phyloP scores from a whole-genome alignment of 345 rosid genomes.

The Excoecaria cochinchinensis region DNA sequence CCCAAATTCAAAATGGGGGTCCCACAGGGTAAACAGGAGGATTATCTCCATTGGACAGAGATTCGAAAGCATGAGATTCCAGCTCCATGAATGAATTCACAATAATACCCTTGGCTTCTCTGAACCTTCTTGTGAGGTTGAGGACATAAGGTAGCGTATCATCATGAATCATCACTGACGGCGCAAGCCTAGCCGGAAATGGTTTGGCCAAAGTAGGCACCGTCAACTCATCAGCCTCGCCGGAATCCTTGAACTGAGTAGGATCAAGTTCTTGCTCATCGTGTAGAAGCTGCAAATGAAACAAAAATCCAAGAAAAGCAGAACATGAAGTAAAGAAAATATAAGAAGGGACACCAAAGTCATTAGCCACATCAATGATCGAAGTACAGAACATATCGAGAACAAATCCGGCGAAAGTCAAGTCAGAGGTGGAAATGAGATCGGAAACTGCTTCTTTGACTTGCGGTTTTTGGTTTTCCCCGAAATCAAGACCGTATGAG shows the following conservation, averaged over 20 bases:
- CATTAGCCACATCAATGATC: conserved; percentile 22
- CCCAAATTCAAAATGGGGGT: background rate
- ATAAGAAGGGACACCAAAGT: conserved; percentile 22
- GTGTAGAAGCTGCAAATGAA: conserved; percentile 1
- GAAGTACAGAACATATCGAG: conserved; percentile 21
- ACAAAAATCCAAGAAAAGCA: conserved; percentile 12
- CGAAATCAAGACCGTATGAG: background rate
- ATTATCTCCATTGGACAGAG: background rate
- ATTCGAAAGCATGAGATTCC: background rate
- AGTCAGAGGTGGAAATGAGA: background rate
- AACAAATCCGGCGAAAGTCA: conserved; percentile 12
- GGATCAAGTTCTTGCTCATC: conserved; percentile 5
- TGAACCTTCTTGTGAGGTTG: background rate
- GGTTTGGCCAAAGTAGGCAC: conserved; percentile 4
- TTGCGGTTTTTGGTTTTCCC: conserved; percentile 23
- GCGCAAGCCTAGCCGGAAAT: background rate
- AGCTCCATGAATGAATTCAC: background rate
- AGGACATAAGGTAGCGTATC: background rate
- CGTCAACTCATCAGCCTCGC: background rate
- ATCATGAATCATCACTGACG: background rate
- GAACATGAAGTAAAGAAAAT: conserved; percentile 19
- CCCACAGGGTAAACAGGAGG: conserved; percentile 10
- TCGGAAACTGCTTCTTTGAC: conserved; percentile 17
- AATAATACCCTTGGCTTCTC: conserved; percentile 1
- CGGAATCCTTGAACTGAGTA: conserved; percentile 12